Percentiles rank a stretch among this genome's conserved stretches.
Conservation (phyloP, 1,139 yeast species). For the Meyerozyma sp. region DNA sequence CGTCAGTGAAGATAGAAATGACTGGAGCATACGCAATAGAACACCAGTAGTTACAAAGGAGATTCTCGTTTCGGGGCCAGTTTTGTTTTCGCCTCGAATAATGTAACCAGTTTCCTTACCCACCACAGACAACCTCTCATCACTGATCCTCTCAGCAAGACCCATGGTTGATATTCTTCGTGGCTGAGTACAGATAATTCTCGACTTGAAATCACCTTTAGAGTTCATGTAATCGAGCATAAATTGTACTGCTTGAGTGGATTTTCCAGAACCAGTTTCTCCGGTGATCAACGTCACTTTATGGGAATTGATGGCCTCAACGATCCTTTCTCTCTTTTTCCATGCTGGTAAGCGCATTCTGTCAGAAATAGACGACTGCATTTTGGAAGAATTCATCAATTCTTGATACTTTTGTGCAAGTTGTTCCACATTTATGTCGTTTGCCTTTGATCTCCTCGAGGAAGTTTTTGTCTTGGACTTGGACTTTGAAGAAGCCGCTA, state of each 20-base stretch:
- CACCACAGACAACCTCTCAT: constrained; percentile 62
- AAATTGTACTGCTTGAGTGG: constrained; percentile 90
- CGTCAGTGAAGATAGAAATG: constrained; percentile 15
- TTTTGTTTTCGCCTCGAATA: constrained; percentile 83
- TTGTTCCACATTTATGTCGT: neutral
- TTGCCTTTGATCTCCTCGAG: neutral
- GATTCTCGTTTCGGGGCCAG: constrained; percentile 57
- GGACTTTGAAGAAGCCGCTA: neutral
- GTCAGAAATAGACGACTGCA: constrained; percentile 25
- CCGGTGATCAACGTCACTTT: constrained; percentile 82
- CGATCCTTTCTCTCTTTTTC: constrained; percentile 54
- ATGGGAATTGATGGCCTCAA: constrained; percentile 50
- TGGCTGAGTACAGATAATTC: constrained; percentile 88
- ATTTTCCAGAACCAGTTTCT: constrained; percentile 96
- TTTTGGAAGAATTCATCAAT: constrained; percentile 11
- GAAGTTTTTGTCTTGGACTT: neutral
- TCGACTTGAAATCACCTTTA: constrained; percentile 44
- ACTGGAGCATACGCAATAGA: constrained; percentile 75
- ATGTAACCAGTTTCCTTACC: constrained; percentile 86
- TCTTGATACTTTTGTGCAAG: neutral
- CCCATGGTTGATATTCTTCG: constrained; percentile 95
- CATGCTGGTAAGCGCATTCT: constrained; percentile 79
- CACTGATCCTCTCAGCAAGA: constrained; percentile 86
- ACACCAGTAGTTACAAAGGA: constrained; percentile 93
- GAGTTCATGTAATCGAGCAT: constrained; percentile 58